These are phyloP conservation scores for Solanum hybrid DNA, from an alignment of 305 asterid species.

Conservation along the genomic window DNA sequence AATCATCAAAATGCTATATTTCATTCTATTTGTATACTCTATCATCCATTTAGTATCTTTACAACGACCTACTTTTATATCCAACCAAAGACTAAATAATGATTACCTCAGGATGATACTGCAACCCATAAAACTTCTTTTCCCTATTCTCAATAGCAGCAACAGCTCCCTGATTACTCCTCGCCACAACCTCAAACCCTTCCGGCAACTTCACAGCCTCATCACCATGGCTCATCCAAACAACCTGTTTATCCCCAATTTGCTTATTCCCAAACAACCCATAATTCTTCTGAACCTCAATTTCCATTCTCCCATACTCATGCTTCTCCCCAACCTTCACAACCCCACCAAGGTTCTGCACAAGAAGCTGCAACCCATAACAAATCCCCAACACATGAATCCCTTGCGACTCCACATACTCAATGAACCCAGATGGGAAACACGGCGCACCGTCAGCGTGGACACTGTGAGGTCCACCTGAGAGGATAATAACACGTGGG, in stretches of 20 bases:
- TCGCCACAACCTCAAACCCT: slow-evolving; percentile 81
- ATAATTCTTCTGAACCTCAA: slow-evolving; percentile 33
- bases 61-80: not conserved
- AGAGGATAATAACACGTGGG: slow-evolving; percentile 74
- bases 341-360: slow-evolving; percentile 75
- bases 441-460: slow-evolving; percentile 68
- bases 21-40: not conserved
- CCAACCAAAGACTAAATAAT: not conserved
- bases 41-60: not conserved
- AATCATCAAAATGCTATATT: not conserved
- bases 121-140: slow-evolving; percentile 73
- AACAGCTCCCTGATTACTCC: slow-evolving; percentile 72
- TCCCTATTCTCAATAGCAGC: slow-evolving; percentile 64
- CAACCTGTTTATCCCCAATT: slow-evolving; percentile 71
- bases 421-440: slow-evolving; percentile 59
- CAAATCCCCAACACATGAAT: slow-evolving; percentile 71
- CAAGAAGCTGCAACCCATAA: slow-evolving; percentile 84
- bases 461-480: slow-evolving; percentile 97
- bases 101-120: slow-evolving; percentile 91
- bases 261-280: slow-evolving; percentile 58
- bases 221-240: slow-evolving; percentile 99
- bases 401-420: slow-evolving; percentile 42
- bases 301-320: slow-evolving; percentile 91
- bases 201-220: slow-evolving; percentile 82
- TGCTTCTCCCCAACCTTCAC: slow-evolving; percentile 77